Base-by-base conservation (phyloP, 2,329 filamentous ascomycete species). In the Hymenoscyphus infarciens region DNA sequence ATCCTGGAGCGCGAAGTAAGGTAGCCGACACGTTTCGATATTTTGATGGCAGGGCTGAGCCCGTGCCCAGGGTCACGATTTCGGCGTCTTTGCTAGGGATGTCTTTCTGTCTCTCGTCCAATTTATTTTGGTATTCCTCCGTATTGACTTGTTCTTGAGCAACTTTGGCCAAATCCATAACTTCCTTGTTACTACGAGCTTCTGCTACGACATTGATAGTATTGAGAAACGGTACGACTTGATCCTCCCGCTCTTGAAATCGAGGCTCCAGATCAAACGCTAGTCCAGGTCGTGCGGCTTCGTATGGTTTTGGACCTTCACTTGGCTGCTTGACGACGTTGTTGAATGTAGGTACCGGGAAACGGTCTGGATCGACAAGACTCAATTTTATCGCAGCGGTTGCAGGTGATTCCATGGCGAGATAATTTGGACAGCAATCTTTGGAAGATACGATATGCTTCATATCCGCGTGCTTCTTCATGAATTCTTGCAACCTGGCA, bases 1-100 rank as follows among this genome's bases (percentile, higher is more conserved):
- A 84, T 3, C 87, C 90, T 6, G 95, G 95, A 2, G 97, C 88
- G 15, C 90, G 85, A 54, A 99, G 78, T 4, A 99, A 80, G 0
- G 93, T 97, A 1, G 88, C 87, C 11, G 94, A 97, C 22, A 99
- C 95, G 74, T 98, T 99, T 70, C 95, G 90, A 75, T 97, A 95
- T 74, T 96, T 96, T 38, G 92, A 96, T 1, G 95, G 95, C 16
- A 90, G 74, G 0, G 94, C 90, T 2, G 94, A 98, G 8, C 95
- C 95, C 2, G 95, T 99, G 5, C 95, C 95, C 0, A 99, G 83
- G 1, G 92, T 86, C 45, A 93, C 88, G 57, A 99, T 85, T 75
- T 97, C 92, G 0, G 88, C 86, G 70, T 97, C 88, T 38, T 84
- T 82, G 67, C 86, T 85, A 2, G 90, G 89, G 1, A 96, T 83